Base-by-base conservation (phyloP, 208 protist species). In the Wallacemonas sp. region DNA sequence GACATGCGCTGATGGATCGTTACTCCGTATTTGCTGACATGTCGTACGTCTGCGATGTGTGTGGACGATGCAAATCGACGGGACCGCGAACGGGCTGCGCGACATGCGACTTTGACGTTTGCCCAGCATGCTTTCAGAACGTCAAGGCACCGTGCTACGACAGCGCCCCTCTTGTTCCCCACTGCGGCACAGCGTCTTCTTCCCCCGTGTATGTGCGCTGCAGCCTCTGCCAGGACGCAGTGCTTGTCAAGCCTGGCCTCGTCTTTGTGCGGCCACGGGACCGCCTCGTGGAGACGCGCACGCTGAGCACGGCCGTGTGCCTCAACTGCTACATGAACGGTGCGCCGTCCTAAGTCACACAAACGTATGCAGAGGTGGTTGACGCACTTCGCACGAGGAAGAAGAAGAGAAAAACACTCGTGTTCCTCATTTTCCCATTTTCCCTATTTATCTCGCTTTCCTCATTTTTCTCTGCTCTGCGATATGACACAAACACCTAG, bases 221-320 rank as follows among this genome's bases (percentile, higher is more conserved):
- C 43, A 47, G 43, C 19, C 43, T 47, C 11, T 47, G 43, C 43
- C 17, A 23, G 11, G 11, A 23, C 43, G 19, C 5, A 3, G 43
- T 47, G 4, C 11, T 23, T 3, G 19, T 14, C 11, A 3, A 8
- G 11, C 4, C 17, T 17, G 43, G 43, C 43, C 17, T 47, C 19
- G 43, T 47, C 17, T 47, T 47, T 47, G 43, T 47, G 43, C 43
- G 43, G 5, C 43, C 43, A 24, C 43, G 43, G 3, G 43, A 47
- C 19, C 43, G 43, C 19, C 11, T 23, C 6, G 11, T 17, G 4
- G 5, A 6, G 5, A 3, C 43, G 17, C 43, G 4, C 5, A 47
- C 5, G 4, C 19, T 47, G 43, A 47, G 43, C 19, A 14, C 43
- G 19, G 43, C 43, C 11, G 43, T 47, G 11, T 47, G 43, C 43